These are phyloP conservation scores for Russula griseocarnosa DNA, from an alignment of 768 basidiomycete species.

Conservation along the genomic window DNA sequence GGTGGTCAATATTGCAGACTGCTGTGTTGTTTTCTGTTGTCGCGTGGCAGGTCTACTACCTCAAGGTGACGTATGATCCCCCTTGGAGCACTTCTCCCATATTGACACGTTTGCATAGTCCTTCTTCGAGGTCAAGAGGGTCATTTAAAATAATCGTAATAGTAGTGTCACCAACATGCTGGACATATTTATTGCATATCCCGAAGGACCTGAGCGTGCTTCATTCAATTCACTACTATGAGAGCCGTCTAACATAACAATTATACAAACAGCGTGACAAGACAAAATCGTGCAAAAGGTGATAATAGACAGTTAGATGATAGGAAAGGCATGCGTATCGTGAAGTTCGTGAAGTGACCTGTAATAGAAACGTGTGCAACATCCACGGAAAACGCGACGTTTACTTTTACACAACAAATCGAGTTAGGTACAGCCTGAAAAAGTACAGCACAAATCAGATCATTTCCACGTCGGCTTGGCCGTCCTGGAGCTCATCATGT, in stretches of 20 bases:
- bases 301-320: slow-evolving; percentile 19
- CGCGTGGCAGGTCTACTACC: slow-evolving; percentile 96
- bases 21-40: slow-evolving; percentile 85
- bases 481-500: slow-evolving; percentile 26
- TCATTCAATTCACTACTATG: neutral
- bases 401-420: slow-evolving; percentile 10
- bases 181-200: slow-evolving; percentile 7
- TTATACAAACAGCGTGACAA: slow-evolving; percentile 23
- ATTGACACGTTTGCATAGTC: slow-evolving; percentile 43
- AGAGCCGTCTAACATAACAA: slow-evolving; percentile 18
- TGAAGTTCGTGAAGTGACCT: neutral
- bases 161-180: slow-evolving; percentile 1
- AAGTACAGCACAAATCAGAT: slow-evolving; percentile 27
- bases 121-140: slow-evolving; percentile 89
- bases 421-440: neutral
- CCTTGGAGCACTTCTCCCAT: slow-evolving; percentile 15
- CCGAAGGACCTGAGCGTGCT: neutral
- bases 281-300: slow-evolving; percentile 12
- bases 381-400: slow-evolving; percentile 1
- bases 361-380: slow-evolving; percentile 15
- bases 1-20: slow-evolving; percentile 95
- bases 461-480: slow-evolving; percentile 58
- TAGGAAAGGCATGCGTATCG: slow-evolving; percentile 10
- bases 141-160: slow-evolving; percentile 49
- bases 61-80: slow-evolving; percentile 58